Conservation (phyloP, 202 grass and related monocot genomes). For the Bolboschoenoplectus hybrid region DNA sequence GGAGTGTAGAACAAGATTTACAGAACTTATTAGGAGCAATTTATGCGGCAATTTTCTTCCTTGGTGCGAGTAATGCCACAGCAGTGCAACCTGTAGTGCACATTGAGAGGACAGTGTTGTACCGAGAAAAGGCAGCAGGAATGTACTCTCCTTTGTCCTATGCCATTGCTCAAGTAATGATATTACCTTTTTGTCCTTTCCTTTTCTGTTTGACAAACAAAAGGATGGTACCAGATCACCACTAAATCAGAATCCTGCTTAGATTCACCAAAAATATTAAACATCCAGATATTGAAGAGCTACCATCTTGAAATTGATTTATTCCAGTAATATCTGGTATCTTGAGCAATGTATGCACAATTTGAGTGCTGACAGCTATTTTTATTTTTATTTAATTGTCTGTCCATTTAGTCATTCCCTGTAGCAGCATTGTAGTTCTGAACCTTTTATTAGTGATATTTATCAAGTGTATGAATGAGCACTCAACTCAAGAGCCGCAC, state of each 20-base stretch:
- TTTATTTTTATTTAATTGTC: neutral
- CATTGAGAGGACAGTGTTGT: constrained; percentile 84
- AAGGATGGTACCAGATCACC: neutral
- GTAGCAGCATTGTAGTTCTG: neutral
- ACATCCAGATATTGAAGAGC: neutral
- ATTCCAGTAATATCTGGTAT: neutral
- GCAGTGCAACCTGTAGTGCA: constrained; percentile 54
- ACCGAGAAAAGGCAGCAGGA: constrained; percentile 80
- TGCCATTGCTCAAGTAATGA: constrained; percentile 66
- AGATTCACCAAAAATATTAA: neutral
- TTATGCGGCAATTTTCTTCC: constrained; percentile 69
- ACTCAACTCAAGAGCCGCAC: constrained; percentile 13
- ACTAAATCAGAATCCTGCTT: neutral
- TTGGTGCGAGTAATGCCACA: constrained; percentile 57
- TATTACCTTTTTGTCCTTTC: constrained; percentile 2
- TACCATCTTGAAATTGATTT: neutral
- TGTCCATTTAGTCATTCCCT: neutral
- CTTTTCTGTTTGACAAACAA: constrained; percentile 15
- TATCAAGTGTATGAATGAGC: constrained; percentile 8
- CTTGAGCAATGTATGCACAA: neutral
- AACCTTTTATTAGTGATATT: neutral
- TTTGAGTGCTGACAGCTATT: neutral
- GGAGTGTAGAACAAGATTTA: constrained; percentile 51
- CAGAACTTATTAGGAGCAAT: constrained; percentile 57
- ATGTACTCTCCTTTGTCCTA: constrained; percentile 83